Base-by-base conservation (phyloP, 805 yeast species). In the Candida patagonica region DNA sequence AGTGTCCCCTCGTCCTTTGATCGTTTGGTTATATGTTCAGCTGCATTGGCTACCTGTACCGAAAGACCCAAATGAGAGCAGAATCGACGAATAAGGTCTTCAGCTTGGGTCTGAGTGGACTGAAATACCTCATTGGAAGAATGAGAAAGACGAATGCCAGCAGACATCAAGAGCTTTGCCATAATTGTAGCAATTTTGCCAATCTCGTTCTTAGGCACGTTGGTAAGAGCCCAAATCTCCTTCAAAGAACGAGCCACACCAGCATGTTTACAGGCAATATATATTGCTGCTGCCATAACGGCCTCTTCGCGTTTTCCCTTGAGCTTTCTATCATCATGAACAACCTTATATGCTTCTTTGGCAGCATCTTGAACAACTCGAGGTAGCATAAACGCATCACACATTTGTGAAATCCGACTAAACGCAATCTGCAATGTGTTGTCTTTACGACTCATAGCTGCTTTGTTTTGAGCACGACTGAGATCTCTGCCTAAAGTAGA, bases 301-400 rank as follows among this genome's bases (percentile, higher is more conserved):
- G 88, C 77, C 59, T 87, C 96, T 53, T 84, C 87, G 0, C 94
- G 79, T 57, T 92, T 86, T 42, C 96, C 96, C 56, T 88, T 77
- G 53, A 92, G 68, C 7, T 80, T 73, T 51, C 78, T 76, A 48
- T 87, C 95, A 48, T 89, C 96, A 53, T 85, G 78, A 16, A 89
- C 95, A 42, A 88, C 62, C 58, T 88, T 87, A 60, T 83, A 92
- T 19, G 94, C 95, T 62, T 92, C 96, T 57, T 92, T 92, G 22
- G 97, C 96, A 49, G 95, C 94, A 61, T 92, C 97, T 56, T 87
- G 95, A 3, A 92, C 97, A 46, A 92, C 85, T 55, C 84, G 81
- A 8, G 98, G 96, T 40, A 89, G 65, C 58, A 87, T 92, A 50
- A 85, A 92, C 9, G 96, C 96, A 58, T 92, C 98, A 62, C 97